Evolutionary conservation across 495 filamentous ascomycete genomes (phyloP).

Genomic region (Endocarpon pusillum): DNA sequence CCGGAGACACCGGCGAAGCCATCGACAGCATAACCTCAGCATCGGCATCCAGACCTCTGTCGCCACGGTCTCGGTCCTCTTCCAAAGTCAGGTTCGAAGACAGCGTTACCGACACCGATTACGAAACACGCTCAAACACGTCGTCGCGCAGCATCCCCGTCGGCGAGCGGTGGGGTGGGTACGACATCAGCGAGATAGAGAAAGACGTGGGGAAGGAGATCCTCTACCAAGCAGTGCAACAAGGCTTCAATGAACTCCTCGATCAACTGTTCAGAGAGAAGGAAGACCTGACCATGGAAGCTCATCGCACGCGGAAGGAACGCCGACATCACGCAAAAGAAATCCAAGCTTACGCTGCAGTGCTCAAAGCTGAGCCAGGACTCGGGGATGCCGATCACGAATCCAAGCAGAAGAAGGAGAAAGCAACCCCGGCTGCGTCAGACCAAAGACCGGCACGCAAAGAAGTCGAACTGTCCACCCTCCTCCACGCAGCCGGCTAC

Average conservation of each 20-base stretch:
- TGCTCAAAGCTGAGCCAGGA: slow-evolving; percentile 1
- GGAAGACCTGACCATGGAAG: slow-evolving; percentile 61
- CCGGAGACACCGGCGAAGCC: slow-evolving; percentile 19
- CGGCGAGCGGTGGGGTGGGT: slow-evolving; percentile 63
- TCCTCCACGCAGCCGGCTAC: slow-evolving; percentile 1
- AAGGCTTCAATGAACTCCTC: slow-evolving; percentile 82
- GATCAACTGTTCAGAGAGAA: slow-evolving; percentile 67
- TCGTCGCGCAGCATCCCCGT: slow-evolving; percentile 61
- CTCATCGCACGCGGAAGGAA: slow-evolving; percentile 40
- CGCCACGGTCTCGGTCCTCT: slow-evolving; percentile 62
- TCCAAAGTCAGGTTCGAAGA: slow-evolving; percentile 76
- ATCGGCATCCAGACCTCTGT: slow-evolving; percentile 25
- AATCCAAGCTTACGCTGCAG: slow-evolving; percentile 9
- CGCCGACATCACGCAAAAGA: slow-evolving; percentile 36
- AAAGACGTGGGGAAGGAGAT: slow-evolving; percentile 73
- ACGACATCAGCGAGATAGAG: slow-evolving; percentile 67
- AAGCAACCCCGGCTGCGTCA: not conserved
- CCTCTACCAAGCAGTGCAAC: slow-evolving; percentile 74
- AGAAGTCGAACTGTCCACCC: slow-evolving; percentile 4
- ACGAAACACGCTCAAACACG: slow-evolving; percentile 59
- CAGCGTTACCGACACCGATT: slow-evolving; percentile 44
- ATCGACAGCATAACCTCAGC: slow-evolving; percentile 24
- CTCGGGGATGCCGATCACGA: not conserved
- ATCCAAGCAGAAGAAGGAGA: not conserved
- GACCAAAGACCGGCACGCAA: too few relatives aligned